Evolutionary conservation across 768 basidiomycete species (phyloP).

Genomic region (Phaffia australis): DNA sequence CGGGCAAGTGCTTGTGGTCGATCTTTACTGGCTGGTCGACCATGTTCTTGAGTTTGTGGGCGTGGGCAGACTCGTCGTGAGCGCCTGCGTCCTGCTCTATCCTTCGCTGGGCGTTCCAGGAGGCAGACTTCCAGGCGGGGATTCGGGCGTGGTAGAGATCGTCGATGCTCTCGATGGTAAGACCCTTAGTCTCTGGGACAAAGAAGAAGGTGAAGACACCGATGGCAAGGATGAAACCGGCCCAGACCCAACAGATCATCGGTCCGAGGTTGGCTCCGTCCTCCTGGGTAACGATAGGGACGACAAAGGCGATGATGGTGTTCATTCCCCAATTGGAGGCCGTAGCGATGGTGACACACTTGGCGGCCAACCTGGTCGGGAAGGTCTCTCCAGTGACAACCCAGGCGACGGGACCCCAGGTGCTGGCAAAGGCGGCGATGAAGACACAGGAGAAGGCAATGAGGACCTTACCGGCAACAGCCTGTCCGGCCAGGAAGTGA

Average conservation of each 20-base stretch:
- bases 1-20: too few relatives aligned
- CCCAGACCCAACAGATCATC: conserved; percentile 38
- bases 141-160: conserved; percentile 17
- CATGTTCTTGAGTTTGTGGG: too few relatives aligned
- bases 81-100: too few relatives aligned
- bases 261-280: conserved; percentile 34
- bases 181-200: conserved; percentile 26
- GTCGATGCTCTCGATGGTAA: conserved; percentile 24
- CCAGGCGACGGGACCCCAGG: conserved; percentile 38
- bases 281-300: conserved; percentile 30
- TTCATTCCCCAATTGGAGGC: conserved; percentile 34
- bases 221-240: conserved; percentile 33
- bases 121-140: conserved; percentile 20
- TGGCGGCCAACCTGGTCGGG: conserved; percentile 36
- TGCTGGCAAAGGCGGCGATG: conserved; percentile 36
- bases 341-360: conserved; percentile 38
- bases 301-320: conserved; percentile 37
- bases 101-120: conserved; percentile 1
- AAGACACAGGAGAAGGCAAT: conserved; percentile 39
- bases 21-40: too few relatives aligned
- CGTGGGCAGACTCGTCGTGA: too few relatives aligned
- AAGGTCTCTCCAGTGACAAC: conserved; percentile 38
- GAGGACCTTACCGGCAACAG: conserved; percentile 35
- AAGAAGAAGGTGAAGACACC: conserved; percentile 21
- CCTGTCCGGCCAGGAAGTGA: conserved; percentile 32